phyloP scores from a whole-genome alignment of 2,329 filamentous ascomycete species.

The Ramularia collo-cygni region DNA sequence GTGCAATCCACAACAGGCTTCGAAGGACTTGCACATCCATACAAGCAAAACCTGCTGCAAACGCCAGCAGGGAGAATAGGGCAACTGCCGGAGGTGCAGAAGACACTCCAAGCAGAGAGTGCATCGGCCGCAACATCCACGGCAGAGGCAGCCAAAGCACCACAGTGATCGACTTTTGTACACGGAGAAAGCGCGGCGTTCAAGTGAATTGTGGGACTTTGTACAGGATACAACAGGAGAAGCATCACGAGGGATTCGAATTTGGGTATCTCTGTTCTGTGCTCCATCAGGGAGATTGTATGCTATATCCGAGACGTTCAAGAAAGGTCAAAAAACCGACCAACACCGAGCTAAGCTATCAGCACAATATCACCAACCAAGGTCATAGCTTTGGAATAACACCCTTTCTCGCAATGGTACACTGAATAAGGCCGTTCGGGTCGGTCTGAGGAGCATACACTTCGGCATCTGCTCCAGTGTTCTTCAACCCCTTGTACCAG shows the following conservation, averaged over 20 bases:
- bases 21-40: constrained; percentile 86
- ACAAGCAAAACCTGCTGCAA: constrained; percentile 76
- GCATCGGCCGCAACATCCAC: background rate
- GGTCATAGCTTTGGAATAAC: constrained; percentile 19
- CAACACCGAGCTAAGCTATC: background rate
- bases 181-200: constrained; percentile 9
- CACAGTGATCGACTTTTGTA: too few relatives aligned
- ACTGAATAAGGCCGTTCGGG: constrained; percentile 93
- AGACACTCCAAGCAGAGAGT: constrained; percentile 23
- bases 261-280: constrained; percentile 2
- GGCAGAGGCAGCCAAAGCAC: background rate
- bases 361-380: background rate
- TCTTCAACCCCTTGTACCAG: constrained; percentile 94
- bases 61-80: constrained; percentile 41
- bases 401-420: constrained; percentile 64
- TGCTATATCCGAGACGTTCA: background rate
- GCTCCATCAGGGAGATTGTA: constrained; percentile 3
- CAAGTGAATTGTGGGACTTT: background rate
- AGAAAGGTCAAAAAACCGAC: background rate
- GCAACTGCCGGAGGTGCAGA: constrained; percentile 33
- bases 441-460: constrained; percentile 90
- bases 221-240: constrained; percentile 4
- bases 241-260: constrained; percentile 6
- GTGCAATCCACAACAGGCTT: constrained; percentile 53
- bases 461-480: constrained; percentile 90